Evolutionary conservation across 1,284 basidiomycete species (phyloP).

Genomic region (Ustilago curta): DNA sequence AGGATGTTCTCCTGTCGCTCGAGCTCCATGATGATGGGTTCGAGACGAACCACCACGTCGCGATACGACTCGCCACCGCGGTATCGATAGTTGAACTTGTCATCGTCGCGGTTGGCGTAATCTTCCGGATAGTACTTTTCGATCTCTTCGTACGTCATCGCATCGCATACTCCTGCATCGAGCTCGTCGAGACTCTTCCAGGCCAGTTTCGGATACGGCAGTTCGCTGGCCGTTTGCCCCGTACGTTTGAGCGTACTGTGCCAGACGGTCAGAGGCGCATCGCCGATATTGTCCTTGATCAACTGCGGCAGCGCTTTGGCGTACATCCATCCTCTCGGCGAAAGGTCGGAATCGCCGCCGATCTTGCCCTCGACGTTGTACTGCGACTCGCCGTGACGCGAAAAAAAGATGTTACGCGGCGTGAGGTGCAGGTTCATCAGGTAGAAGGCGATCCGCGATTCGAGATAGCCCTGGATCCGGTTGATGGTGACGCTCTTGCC

Average conservation of each 20-base stretch:
- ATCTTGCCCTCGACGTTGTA: constrained; percentile 97
- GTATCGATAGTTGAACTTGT: constrained; percentile 99
- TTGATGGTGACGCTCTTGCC: constrained; percentile 66
- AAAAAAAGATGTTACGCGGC: constrained; percentile 95
- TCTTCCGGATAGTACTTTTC: constrained; percentile 95
- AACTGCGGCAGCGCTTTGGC: constrained; percentile 85
- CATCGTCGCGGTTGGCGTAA: constrained; percentile 97
- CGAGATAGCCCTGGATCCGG: constrained; percentile 79
- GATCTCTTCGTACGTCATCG: constrained; percentile 99
- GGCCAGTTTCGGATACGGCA: constrained; percentile 91
- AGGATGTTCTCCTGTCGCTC: constrained; percentile 97
- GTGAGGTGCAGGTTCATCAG: constrained; percentile 98
- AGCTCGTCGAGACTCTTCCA: constrained; percentile 99
- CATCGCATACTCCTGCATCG: constrained; percentile 98
- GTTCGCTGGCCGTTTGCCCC: constrained; percentile 84
- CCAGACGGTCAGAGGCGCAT: constrained; percentile 92
- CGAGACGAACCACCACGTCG: constrained; percentile 88
- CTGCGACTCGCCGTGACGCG: constrained; percentile 96
- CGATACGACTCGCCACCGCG: constrained; percentile 91
- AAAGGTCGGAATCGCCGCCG: constrained; percentile 91
- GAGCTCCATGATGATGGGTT: constrained; percentile 99
- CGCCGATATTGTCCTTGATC: constrained; percentile 90
- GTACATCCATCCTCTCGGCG: constrained; percentile 85
- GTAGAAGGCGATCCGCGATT: constrained; percentile 97
- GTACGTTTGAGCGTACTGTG: constrained; percentile 94